Evolutionary conservation across 2,329 filamentous ascomycete genomes (phyloP).

Genomic region (Pseudocercospora ulei): DNA sequence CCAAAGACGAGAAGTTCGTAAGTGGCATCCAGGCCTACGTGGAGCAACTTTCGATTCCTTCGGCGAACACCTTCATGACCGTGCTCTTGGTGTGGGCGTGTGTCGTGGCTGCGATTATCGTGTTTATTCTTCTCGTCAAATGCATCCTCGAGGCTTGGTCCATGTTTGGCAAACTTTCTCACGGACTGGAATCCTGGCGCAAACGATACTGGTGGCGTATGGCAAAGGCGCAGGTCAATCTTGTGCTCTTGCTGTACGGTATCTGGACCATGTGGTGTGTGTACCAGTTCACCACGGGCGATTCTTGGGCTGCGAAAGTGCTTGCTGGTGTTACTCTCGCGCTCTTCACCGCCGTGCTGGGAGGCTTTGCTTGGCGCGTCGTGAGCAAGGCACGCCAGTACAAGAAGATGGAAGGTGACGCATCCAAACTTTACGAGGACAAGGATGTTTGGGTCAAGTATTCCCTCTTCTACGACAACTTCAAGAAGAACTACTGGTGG

Average conservation of each 20-base stretch:
- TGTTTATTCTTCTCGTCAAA: conserved; percentile 81
- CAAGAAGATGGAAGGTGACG: conserved; percentile 65
- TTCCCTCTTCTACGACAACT: conserved; percentile 92
- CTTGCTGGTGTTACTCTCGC: conserved; percentile 73
- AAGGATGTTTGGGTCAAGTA: conserved; percentile 91
- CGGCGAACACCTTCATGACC: conserved; percentile 92
- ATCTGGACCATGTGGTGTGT: conserved; percentile 94
- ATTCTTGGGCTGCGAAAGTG: conserved; percentile 83
- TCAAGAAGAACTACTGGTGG: conserved; percentile 95
- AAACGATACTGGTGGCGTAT: conserved; percentile 95
- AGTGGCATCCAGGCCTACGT: conserved; percentile 71
- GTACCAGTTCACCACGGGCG: conserved; percentile 85
- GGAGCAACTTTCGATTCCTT: conserved; percentile 74
- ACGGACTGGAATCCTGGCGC: conserved; percentile 70
- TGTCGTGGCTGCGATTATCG: conserved; percentile 69
- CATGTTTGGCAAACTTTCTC: conserved; percentile 76
- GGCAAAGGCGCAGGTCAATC: conserved; percentile 74
- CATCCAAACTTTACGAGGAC: conserved; percentile 67
- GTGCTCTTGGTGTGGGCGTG: conserved; percentile 82
- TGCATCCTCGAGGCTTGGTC: conserved; percentile 85
- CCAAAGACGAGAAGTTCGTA: conserved; percentile 49
- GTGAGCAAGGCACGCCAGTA: conserved; percentile 63
- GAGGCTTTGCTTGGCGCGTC: conserved; percentile 76
- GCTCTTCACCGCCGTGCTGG: conserved; percentile 71
- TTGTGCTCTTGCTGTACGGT: conserved; percentile 86